Evolutionary conservation across 495 filamentous ascomycete species (phyloP).

Genomic region (Hypoxylon lienhwacheense): DNA sequence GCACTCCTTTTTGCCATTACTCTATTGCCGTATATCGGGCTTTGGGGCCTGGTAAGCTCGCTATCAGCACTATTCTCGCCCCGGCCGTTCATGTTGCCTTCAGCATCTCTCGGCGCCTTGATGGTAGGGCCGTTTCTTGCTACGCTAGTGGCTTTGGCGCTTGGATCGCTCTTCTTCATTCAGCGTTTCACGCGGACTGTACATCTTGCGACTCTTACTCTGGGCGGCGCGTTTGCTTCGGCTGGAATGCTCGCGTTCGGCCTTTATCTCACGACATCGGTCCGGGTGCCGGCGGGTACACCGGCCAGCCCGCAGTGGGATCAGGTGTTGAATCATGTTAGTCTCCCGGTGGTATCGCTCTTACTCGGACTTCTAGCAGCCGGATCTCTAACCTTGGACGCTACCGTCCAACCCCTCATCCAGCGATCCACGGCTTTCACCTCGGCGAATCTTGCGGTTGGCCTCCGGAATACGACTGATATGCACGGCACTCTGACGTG

Average conservation of each 20-base stretch:
- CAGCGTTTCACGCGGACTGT: constrained; percentile 33
- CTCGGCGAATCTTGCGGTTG: constrained; percentile 42
- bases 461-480: constrained; percentile 46
- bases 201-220: constrained; percentile 38
- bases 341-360: constrained; percentile 44
- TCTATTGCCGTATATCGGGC: constrained; percentile 43
- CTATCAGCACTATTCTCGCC: constrained; percentile 52
- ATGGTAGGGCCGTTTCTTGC: constrained; percentile 47
- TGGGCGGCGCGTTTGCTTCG: constrained; percentile 42
- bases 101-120: constrained; percentile 46
- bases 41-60: constrained; percentile 48
- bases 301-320: constrained; percentile 32
- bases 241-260: constrained; percentile 48
- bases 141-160: constrained; percentile 31
- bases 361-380: constrained; percentile 47
- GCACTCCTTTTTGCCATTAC: constrained; percentile 47
- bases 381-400: constrained; percentile 39
- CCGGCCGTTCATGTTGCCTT: constrained; percentile 46
- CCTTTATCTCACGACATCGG: constrained; percentile 42
- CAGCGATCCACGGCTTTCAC: constrained; percentile 48
- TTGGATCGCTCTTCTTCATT: constrained; percentile 31
- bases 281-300: constrained; percentile 32
- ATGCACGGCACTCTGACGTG: constrained; percentile 44
- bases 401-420: constrained; percentile 42
- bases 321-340: constrained; percentile 34